Base-by-base conservation (phyloP, 495 filamentous ascomycete species). In the Delitschia confertaspora region DNA sequence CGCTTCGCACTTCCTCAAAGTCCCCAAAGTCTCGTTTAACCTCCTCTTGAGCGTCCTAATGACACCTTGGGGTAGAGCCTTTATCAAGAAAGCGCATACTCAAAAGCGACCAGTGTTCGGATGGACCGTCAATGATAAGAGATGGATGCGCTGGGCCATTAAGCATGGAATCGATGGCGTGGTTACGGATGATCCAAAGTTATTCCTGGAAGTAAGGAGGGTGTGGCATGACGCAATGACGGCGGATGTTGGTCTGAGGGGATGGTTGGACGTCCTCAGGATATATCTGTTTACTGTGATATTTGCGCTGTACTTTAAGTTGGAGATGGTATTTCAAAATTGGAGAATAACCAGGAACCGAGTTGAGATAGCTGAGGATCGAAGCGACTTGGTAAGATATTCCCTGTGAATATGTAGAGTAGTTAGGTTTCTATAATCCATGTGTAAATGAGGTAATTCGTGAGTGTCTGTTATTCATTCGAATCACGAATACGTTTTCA, bases 121-220 rank as follows among this genome's bases (percentile, higher is more conserved):
- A 1, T 96, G 88, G 88, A 95, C 89, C 0, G 83, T 93, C 16
- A 93, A 95, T 51, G 74, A 79, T 3, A 71, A 73, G 38, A 59
- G 63, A 9, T 67, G 73, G 57, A 94, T 94, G 87, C 66, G 74
- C 53, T 89, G 83, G 82, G 65, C 73, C 33, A 71, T 80, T 21
- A 60, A 64, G 17, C 59, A 68, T 9, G 54, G 57, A n/a, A 55
- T 78, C 0, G 73, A 78, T 44, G 75, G 71, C 0, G 66, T 78
- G 0, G 70, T 80, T 19, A 77, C 72, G 8, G 74, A 78, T 51
- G 71, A 78, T 49, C 71, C 71, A 18, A 65, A 65, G 43, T 59
- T 60, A 40, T 78, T 68, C 45, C 52, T 76, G 19, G 63, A 71
- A 33, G 60, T 71, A 6, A 64, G 63, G 30, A 43, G 62, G 17